Conservation (phyloP, 371 early-diverging fungal genomes). For the Nematocida sp. region DNA sequence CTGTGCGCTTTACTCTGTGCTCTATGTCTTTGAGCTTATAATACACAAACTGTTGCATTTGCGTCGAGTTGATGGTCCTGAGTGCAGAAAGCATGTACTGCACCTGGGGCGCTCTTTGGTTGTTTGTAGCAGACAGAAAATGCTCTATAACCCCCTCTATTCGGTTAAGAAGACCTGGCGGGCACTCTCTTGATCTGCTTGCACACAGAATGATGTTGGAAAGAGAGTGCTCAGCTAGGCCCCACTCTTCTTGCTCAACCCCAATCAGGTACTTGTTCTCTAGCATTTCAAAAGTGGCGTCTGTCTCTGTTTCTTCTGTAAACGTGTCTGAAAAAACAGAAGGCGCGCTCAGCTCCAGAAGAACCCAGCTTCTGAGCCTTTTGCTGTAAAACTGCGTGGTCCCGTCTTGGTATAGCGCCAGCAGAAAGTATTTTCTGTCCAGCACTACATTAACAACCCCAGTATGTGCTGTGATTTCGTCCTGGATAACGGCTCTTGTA, state of each 20-base stretch:
- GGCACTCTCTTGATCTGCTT: background rate
- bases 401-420: slow-evolving; percentile 52
- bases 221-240: background rate
- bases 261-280: slow-evolving; percentile 24
- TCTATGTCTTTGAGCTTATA: slow-evolving; percentile 20
- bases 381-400: slow-evolving; percentile 11
- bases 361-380: slow-evolving; percentile 10
- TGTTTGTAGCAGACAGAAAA: background rate
- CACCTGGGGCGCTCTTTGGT: background rate
- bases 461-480: background rate
- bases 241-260: background rate
- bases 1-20: no score
- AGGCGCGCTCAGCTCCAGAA: slow-evolving; percentile 7
- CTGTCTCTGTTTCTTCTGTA: background rate
- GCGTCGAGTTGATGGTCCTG: background rate
- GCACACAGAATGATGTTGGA: background rate
- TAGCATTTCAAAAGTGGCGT: slow-evolving; percentile 23
- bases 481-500: slow-evolving; percentile 6
- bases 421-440: slow-evolving; percentile 53
- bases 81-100: background rate
- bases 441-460: slow-evolving; percentile 44
- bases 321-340: slow-evolving; percentile 28
- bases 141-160: slow-evolving; percentile 26
- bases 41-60: slow-evolving; percentile 2
- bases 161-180: slow-evolving; percentile 23